These are phyloP conservation scores for Entelexis paramagnoliae DNA, from an alignment of 1,139 yeast genomes.

Conservation along the genomic window DNA sequence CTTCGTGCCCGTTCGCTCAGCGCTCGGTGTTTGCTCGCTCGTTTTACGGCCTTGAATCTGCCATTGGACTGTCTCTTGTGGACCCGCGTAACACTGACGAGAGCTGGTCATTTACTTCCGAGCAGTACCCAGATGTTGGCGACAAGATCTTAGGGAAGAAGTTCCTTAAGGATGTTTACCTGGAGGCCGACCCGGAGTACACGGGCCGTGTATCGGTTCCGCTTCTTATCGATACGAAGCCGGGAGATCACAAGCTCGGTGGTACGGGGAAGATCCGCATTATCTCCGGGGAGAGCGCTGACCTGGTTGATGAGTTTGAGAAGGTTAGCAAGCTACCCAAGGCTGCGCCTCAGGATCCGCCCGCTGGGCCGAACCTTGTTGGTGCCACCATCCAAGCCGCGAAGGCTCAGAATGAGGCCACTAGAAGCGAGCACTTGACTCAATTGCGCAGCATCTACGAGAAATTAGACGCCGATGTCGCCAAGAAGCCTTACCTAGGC, in stretches of 20 bases:
- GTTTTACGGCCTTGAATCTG: conserved; percentile 58
- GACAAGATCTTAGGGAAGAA: conserved; percentile 54
- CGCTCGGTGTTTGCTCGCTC: conserved; percentile 54
- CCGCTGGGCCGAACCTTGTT: conserved; percentile 46
- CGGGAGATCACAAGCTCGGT: conserved; percentile 35
- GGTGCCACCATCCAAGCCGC: neutral
- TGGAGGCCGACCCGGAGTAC: conserved; percentile 64
- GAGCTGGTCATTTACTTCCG: conserved; percentile 74
- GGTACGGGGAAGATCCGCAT: conserved; percentile 31
- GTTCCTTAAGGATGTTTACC: conserved; percentile 61
- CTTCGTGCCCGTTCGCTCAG: conserved; percentile 75
- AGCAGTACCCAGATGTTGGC: conserved; percentile 45
- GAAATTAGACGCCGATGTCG: conserved; percentile 55
- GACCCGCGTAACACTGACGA: conserved; percentile 71
- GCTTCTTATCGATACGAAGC: conserved; percentile 67
- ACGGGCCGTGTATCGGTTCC: conserved; percentile 84
- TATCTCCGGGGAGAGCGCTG: conserved; percentile 83
- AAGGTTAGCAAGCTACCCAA: conserved; percentile 42
- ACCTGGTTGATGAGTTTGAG: conserved; percentile 67
- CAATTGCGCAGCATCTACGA: conserved; percentile 32
- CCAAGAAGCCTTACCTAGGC: conserved; percentile 43
- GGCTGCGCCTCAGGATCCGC: conserved; percentile 38
- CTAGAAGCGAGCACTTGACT: neutral
- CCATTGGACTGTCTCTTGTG: conserved; percentile 53
- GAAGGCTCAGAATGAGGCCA: neutral